These are phyloP conservation scores for Strobilomyces confusus DNA, from an alignment of 768 basidiomycete genomes.

Conservation along the genomic window DNA sequence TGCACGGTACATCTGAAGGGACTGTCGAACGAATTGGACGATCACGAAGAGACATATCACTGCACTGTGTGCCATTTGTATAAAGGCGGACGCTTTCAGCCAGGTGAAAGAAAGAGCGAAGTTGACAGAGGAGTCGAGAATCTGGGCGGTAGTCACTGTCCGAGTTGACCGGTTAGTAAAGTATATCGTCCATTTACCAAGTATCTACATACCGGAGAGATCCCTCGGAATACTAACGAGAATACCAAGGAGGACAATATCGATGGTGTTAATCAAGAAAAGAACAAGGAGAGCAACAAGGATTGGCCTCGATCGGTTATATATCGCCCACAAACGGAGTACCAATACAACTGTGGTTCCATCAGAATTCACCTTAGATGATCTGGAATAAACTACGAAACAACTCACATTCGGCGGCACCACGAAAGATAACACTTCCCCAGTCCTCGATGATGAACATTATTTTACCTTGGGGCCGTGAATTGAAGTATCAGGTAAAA, in stretches of 20 bases:
- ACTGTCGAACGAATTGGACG: neutral
- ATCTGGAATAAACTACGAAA: neutral
- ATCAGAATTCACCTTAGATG: too few species aligned
- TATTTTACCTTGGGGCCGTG: constrained; percentile 1
- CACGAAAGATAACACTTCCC: neutral
- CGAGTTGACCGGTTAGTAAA: neutral
- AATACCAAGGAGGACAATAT: neutral
- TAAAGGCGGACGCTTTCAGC: neutral
- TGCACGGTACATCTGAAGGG: neutral
- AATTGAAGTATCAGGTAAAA: neutral
- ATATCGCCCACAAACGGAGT: constrained; percentile 1
- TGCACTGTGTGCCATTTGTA: neutral
- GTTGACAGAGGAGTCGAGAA: neutral
- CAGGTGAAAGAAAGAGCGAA: neutral
- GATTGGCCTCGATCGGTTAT: neutral
- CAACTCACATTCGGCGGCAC: neutral
- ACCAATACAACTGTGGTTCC: neutral
- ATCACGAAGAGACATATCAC: neutral
- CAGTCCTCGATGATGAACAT: neutral
- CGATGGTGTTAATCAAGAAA: neutral
- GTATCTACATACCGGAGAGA: neutral
- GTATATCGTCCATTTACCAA: neutral
- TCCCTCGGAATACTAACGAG: neutral
- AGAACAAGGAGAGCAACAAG: neutral
- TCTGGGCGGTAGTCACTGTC: neutral